Conservation (phyloP, 1,284 basidiomycete species). For the Trametes sp. region DNA sequence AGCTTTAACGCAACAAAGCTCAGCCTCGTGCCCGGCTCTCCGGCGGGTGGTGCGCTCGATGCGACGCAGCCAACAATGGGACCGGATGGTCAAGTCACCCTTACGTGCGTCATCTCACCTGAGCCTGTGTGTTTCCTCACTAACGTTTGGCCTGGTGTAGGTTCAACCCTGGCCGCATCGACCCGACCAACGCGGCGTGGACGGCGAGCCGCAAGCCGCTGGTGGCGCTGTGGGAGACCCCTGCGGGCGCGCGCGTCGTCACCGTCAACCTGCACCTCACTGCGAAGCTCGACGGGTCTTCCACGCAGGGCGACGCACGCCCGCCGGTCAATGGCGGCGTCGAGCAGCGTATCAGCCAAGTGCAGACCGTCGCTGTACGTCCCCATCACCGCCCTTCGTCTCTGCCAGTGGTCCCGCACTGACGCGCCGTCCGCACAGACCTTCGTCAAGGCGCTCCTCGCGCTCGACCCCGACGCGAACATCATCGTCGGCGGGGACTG, state of each 20-base stretch:
- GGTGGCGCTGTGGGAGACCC: conserved; percentile 61
- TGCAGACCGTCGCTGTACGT: conserved; percentile 55
- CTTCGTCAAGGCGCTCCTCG: conserved; percentile 57
- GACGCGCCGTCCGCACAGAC: conserved; percentile 40
- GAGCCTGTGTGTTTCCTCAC: too few relatives aligned
- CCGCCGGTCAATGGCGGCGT: conserved; percentile 64
- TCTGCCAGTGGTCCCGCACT: background rate
- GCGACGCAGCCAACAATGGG: conserved; percentile 50
- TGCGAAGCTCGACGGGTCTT: conserved; percentile 62
- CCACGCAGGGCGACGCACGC: conserved; percentile 61
- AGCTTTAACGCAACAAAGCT: conserved; percentile 60
- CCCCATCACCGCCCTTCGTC: background rate
- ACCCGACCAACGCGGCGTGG: conserved; percentile 66
- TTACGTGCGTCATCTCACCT: conserved; percentile 55
- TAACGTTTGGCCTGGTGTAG: conserved; percentile 39
- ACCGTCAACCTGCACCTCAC: conserved; percentile 67
- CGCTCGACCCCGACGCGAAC: conserved; percentile 53
- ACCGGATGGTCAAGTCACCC: conserved; percentile 46
- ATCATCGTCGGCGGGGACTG: conserved; percentile 68
- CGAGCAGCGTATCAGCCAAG: conserved; percentile 57
- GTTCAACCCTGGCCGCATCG: conserved; percentile 70
- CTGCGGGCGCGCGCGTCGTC: conserved; percentile 54
- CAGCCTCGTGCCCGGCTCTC: conserved; percentile 56
- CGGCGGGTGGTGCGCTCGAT: conserved; percentile 57
- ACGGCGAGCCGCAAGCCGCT: conserved; percentile 63